Evolutionary conservation across 2,329 filamentous ascomycete species (phyloP), one percentile per base, ranked within the genome.

Genomic region (Trichoderma hamatum): DNA sequence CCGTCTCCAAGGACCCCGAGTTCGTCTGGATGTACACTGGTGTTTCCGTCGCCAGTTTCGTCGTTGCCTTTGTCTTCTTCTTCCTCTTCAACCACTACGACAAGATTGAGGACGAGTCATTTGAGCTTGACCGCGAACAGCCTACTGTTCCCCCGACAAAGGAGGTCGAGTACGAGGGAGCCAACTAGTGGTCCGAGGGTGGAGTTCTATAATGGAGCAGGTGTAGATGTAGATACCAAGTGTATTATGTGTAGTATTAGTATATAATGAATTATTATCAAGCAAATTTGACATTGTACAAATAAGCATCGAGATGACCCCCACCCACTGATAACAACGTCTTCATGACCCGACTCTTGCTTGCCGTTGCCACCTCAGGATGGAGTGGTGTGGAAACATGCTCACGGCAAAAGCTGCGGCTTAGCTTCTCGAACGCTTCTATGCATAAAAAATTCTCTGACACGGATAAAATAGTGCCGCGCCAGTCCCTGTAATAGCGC

Each of bases 1-100:
- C 89, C 11, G 78, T 80, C 3, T 85, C 88, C 7, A 84, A 84
- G 68, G 88, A 93, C 75, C 90, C 90, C 26, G 83, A 88, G 72
- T 84, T 91, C 73, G 75, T 89, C 69, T 91, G 88, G 88, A 85
- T 92, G 83, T 91, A 90, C 73, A 81, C 82, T 28, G 86, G 86
- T 24, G 78, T 90, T n/a, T 84, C 83, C 5, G 74, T 79, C 65
- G 82, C 82, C 19, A 84, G 85, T 0, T 82, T 83, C 65, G 32
- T 81, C 2, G 80, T 83, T 3, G 86, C 86, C 26, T 78, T 81
- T 34, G 71, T 85, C 67, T 90, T 91, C 78, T 89, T 82, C 77
- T 62, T 66, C 63, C 69, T 76, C 3, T 82, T 80, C 76, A 75
- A 75, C 60, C 79, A 81, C 71, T 81, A 81, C 30, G 80, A 81